Percentiles rank a stretch among this genome's conserved stretches.
phyloP scores from a whole-genome alignment of 106 monocot species.

The Platanthera guangdongensis region DNA sequence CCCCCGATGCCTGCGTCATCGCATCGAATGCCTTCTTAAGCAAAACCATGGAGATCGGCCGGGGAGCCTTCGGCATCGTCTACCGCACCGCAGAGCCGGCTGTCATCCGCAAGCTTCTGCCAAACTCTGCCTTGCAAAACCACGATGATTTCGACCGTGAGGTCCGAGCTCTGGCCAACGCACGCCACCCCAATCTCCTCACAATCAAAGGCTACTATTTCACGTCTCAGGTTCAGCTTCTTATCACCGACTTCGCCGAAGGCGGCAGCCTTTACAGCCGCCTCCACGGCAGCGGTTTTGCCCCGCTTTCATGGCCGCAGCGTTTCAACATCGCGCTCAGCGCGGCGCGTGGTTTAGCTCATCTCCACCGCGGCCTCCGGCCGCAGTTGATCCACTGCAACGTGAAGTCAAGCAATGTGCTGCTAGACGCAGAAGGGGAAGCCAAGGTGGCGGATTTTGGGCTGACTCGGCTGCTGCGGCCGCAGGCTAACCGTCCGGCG shows the following conservation, averaged over 20 bases:
- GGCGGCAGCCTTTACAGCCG: constrained; percentile 47
- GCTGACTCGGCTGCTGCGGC: constrained; percentile 54
- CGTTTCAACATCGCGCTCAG: constrained; percentile 73
- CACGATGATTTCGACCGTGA: constrained; percentile 90
- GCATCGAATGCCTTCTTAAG: constrained; percentile 45
- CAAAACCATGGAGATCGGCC: constrained; percentile 76
- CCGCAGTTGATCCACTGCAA: constrained; percentile 87
- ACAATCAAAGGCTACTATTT: constrained; percentile 84
- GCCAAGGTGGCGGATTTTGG: constrained; percentile 73
- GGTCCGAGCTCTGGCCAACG: constrained; percentile 61
- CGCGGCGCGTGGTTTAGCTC: constrained; percentile 53
- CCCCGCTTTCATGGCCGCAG: constrained; percentile 43
- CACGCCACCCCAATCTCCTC: constrained; percentile 69
- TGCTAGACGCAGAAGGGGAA: constrained; percentile 42
- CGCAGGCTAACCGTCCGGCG: background rate
- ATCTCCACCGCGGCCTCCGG: constrained; percentile 74
- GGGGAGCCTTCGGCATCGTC: constrained; percentile 62
- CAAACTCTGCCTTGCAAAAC: constrained; percentile 37
- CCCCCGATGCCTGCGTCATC: constrained; percentile 4
- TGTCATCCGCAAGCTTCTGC: constrained; percentile 65
- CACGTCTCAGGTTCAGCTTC: constrained; percentile 84
- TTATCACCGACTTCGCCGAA: constrained; percentile 62
- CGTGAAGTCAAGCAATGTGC: constrained; percentile 75
- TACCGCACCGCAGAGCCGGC: constrained; percentile 50
- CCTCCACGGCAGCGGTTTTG: constrained; percentile 28